Evolutionary conservation across 2,329 filamentous ascomycete genomes (phyloP), one percentile per base, ranked within the genome.

Genomic region (Fusarium marasasianum): DNA sequence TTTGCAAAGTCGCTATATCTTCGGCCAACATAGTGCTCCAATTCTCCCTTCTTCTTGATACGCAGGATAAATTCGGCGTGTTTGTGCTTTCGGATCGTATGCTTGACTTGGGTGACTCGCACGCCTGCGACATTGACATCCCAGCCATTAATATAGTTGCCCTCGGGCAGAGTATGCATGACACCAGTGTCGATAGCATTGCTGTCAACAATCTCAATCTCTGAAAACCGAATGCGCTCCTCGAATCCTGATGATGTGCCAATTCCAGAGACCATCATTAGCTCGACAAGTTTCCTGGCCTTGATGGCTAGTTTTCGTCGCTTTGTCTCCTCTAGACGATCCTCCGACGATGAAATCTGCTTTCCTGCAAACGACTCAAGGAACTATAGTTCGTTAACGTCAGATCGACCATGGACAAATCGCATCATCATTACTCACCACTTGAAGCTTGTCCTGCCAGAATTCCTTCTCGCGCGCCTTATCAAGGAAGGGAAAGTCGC

Each of bases 251-350:
- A 98, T 8, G 96, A 95, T 2, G 96, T 99, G 40, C 94, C 94
- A 66, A 99, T 93, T 43, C 96, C 96, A 13, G 96, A 98, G 14
- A 99, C 96, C 95, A 99, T 98, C 96, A 99, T 99, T 70, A 99
- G 87, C 86, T 99, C 96, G 17, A 99, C 94, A 66, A 99, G 86
- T 85, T 99, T 99, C 82, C 96, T 92, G 54, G 94, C 94, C 88
- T 99, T 99, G 77, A 92, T 87, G 8, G 96, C 96, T 74, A 99
- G 85, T 83, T 99, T 99, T 74, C 92, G 89, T 66, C 96, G 90
- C 86, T 99, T 99, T 15, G 96, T 98, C 83, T 98, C 95, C 84
- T 99, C 96, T 37, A 98, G 86, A 8, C 96, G 91, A 81, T 99
- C 96, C 84, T 98, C 96, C 10, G 96, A 98, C 11, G 95, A 97